phyloP scores from a whole-genome alignment of 768 basidiomycete genomes.

The Pulveroboletus sp. region DNA sequence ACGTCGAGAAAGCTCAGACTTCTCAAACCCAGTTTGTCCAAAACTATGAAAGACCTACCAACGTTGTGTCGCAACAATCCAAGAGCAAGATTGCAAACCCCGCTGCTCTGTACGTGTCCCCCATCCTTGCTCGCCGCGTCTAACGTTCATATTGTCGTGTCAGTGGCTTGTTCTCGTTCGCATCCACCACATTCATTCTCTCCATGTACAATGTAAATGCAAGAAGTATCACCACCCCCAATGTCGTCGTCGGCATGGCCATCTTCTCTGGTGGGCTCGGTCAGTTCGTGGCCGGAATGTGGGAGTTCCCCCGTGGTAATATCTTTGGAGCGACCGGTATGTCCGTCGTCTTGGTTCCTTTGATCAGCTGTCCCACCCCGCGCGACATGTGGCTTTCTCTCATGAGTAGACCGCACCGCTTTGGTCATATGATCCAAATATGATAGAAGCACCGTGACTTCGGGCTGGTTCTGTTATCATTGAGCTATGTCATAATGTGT shows the following conservation, averaged over 20 bases:
- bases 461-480: background rate
- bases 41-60: slow-evolving; percentile 15
- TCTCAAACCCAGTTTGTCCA: slow-evolving; percentile 19
- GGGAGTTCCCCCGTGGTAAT: slow-evolving; percentile 75
- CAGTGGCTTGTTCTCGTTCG: slow-evolving; percentile 81
- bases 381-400: background rate
- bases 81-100: slow-evolving; percentile 59
- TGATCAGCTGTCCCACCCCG: background rate
- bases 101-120: slow-evolving; percentile 28
- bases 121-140: background rate
- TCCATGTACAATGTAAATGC: slow-evolving; percentile 69
- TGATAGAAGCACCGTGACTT: background rate
- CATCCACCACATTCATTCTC: slow-evolving; percentile 77
- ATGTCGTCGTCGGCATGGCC: slow-evolving; percentile 85
- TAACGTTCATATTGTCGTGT: background rate
- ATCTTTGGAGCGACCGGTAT: slow-evolving; percentile 70
- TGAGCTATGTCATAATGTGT: background rate
- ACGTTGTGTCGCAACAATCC: slow-evolving; percentile 26
- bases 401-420: background rate
- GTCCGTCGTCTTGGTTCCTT: slow-evolving; percentile 14
- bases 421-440: background rate
- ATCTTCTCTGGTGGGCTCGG: slow-evolving; percentile 80
- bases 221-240: slow-evolving; percentile 53
- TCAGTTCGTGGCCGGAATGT: slow-evolving; percentile 88
- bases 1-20: slow-evolving; percentile 32